These are phyloP conservation scores for Barnettozyma californica DNA, from an alignment of 805 yeast species.

Conservation along the genomic window DNA sequence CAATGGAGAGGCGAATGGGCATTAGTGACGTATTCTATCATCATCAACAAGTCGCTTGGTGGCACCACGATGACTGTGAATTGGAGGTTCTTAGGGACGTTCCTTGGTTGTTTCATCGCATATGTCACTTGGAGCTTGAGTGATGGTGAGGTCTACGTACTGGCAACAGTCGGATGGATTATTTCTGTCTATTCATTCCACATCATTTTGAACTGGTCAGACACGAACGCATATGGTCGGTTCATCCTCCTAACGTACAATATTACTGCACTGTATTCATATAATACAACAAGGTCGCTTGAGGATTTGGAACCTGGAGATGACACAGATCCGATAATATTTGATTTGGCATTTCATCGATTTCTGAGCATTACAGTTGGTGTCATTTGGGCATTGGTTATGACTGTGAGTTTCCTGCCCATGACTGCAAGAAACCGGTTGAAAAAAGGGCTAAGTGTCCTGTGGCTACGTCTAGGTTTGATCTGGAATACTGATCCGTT, in stretches of 20 bases:
- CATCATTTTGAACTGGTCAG: constrained; percentile 65
- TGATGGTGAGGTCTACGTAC: constrained; percentile 47
- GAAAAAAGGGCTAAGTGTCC: constrained; percentile 55
- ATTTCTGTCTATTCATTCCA: constrained; percentile 37
- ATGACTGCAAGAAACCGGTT: constrained; percentile 69
- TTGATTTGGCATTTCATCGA: constrained; percentile 74
- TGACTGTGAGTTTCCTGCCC: constrained; percentile 65
- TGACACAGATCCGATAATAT: constrained; percentile 61
- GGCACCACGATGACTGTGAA: constrained; percentile 77
- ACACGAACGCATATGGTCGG: constrained; percentile 54
- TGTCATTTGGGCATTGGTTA: constrained; percentile 67
- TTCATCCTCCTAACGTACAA: constrained; percentile 73
- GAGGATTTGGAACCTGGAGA: constrained; percentile 63
- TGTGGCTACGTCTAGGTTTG: constrained; percentile 79
- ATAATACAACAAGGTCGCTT: constrained; percentile 50
- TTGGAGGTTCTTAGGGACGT: constrained; percentile 71
- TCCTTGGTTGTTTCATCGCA: constrained; percentile 63
- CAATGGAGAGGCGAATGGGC: constrained; percentile 85
- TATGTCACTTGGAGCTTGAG: constrained; percentile 52
- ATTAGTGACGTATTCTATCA: constrained; percentile 70
- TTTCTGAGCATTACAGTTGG: constrained; percentile 69
- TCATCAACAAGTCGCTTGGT: constrained; percentile 81
- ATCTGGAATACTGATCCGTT: constrained; percentile 77
- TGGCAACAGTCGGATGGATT: constrained; percentile 43
- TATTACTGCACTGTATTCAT: constrained; percentile 71